These are phyloP conservation scores for Candida palmyrensis DNA, from an alignment of 805 yeast genomes.

Conservation along the genomic window DNA sequence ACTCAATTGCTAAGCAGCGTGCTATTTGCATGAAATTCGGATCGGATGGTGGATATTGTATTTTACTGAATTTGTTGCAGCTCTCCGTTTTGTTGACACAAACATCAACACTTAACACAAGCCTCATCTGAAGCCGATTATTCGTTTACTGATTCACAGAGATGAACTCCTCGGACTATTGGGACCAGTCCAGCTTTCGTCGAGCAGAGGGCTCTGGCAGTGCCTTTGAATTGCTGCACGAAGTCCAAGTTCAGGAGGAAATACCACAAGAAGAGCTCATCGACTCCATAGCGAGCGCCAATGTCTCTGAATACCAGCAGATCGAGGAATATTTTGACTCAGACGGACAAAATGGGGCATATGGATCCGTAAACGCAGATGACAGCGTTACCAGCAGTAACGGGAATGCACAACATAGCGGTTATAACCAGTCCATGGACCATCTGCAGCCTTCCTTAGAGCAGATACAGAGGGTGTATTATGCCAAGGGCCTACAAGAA, in stretches of 20 bases:
- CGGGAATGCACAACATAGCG: too few relatives aligned
- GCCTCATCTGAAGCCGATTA: too few relatives aligned
- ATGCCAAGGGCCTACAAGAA: slow-evolving; percentile 45
- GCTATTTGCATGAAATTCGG: too few relatives aligned
- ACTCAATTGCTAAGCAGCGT: too few relatives aligned
- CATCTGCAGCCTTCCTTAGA: slow-evolving; percentile 34
- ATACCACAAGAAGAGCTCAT: slow-evolving; percentile 25
- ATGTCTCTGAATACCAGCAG: slow-evolving; percentile 4
- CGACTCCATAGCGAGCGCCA: slow-evolving; percentile 19
- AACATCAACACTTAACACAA: too few relatives aligned
- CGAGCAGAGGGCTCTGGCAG: background rate
- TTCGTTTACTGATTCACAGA: too few relatives aligned
- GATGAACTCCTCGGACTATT: slow-evolving; percentile 25
- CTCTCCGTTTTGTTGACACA: too few relatives aligned
- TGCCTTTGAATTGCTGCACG: slow-evolving; percentile 11
- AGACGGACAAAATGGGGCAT: slow-evolving; percentile 1
- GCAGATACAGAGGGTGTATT: slow-evolving; percentile 36
- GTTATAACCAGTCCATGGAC: too few relatives aligned
- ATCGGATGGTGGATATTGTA: too few relatives aligned
- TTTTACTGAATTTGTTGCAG: too few relatives aligned
- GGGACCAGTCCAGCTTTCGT: slow-evolving; percentile 14
- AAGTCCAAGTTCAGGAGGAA: slow-evolving; percentile 21
- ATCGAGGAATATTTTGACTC: background rate
- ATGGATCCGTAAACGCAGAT: too few relatives aligned
- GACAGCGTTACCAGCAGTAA: too few relatives aligned